phyloP scores from a whole-genome alignment of 2,329 filamentous ascomycete species.

The Penicillium paneum region DNA sequence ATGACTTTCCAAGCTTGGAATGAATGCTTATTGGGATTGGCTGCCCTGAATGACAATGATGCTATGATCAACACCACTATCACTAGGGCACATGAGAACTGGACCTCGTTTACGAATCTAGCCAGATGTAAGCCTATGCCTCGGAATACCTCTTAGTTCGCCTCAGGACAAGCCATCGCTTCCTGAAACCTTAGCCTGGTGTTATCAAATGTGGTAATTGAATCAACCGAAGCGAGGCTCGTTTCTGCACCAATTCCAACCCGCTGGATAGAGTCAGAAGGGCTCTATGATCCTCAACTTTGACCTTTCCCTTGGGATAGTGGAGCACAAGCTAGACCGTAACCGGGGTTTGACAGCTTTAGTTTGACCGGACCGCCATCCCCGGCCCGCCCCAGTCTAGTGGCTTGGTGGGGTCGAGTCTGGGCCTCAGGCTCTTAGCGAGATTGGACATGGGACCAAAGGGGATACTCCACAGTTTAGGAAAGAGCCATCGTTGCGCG shows the following conservation, averaged over 20 bases:
- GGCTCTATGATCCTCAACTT: conserved; percentile 18
- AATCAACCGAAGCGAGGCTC: background rate
- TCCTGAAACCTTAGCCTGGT: conserved; percentile 12
- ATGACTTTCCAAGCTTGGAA: background rate
- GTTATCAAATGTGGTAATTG: background rate
- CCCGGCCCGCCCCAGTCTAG: conserved; percentile 15
- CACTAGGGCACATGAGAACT: background rate
- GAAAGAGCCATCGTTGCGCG: background rate
- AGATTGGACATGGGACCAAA: background rate
- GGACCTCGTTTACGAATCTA: background rate
- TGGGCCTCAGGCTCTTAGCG: conserved; percentile 6
- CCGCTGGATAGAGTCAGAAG: background rate
- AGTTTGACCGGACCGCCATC: conserved; percentile 19
- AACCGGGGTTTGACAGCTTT: conserved; percentile 21
- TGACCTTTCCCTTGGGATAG: conserved; percentile 16
- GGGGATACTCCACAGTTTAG: background rate
- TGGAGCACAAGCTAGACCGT: background rate
- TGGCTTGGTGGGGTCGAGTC: conserved; percentile 5
- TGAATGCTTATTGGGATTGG: conserved; percentile 7
- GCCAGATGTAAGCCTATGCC: background rate
- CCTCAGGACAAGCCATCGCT: background rate
- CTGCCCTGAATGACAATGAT: background rate
- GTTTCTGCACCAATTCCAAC: background rate
- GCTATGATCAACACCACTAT: conserved; percentile 13
- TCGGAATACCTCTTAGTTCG: background rate